phyloP scores from a whole-genome alignment of 164 flowering plant species.

The Brasenia schreberi region DNA sequence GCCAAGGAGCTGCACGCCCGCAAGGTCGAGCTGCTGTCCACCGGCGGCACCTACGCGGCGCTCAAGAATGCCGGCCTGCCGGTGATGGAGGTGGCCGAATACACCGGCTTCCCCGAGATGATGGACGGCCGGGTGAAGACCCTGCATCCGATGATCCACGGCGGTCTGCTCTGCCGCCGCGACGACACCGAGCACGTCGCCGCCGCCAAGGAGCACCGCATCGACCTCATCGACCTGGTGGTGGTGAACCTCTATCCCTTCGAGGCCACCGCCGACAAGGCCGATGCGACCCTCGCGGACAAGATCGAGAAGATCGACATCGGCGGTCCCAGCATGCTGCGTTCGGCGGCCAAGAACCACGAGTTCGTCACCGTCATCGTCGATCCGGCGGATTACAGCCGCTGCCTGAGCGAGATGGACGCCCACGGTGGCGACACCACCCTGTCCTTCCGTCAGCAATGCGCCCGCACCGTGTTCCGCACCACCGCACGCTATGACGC shows the following conservation, averaged over 20 bases:
- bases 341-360: constrained; percentile 1
- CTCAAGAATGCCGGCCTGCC: neutral
- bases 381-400: neutral
- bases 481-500: neutral
- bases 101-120: constrained; percentile 1
- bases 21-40: neutral
- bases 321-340: too few species aligned
- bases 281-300: neutral
- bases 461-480: neutral
- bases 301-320: neutral
- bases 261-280: neutral
- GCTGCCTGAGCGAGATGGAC: neutral
- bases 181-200: neutral
- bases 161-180: neutral
- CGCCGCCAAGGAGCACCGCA: neutral
- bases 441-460: neutral
- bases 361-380: neutral
- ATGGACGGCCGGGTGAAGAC: neutral
- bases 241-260: neutral
- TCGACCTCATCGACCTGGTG: neutral
- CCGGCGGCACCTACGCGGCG: neutral
- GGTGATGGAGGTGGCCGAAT: neutral
- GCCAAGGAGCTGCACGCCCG: neutral
- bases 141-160: neutral
- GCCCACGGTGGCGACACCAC: neutral